Conservation (phyloP, 805 yeast species). For the Barnettozyma botsteinii region DNA sequence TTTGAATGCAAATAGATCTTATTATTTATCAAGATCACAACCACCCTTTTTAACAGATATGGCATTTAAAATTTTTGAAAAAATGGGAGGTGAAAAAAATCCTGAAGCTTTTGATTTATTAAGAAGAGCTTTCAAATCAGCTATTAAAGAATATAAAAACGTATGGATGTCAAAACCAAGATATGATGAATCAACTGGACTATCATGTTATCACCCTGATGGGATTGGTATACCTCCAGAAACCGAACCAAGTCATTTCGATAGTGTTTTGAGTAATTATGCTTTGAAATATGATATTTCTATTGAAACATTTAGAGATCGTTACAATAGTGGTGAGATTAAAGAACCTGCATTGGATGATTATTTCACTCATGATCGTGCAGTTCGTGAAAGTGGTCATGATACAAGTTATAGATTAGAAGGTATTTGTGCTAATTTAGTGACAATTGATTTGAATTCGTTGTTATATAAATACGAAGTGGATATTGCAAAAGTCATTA, state of each 20-base stretch:
- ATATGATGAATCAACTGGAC: conserved; percentile 62
- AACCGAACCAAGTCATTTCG: conserved; percentile 86
- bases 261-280: conserved; percentile 61
- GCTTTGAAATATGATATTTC: conserved; percentile 54
- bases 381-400: conserved; percentile 94
- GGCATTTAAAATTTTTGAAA: conserved; percentile 64
- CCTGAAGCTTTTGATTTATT: conserved; percentile 56
- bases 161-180: conserved; percentile 82
- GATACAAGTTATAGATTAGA: conserved; percentile 90
- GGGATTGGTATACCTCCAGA: conserved; percentile 97
- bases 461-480: conserved; percentile 83
- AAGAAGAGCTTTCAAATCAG: conserved; percentile 60
- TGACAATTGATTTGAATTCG: conserved; percentile 85
- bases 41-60: conserved; percentile 96
- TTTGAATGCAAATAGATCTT: conserved; percentile 88
- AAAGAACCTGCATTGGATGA: conserved; percentile 80
- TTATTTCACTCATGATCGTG: conserved; percentile 86
- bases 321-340: conserved; percentile 62
- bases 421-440: conserved; percentile 82
- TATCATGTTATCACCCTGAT: conserved; percentile 85
- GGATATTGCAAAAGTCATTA: conserved; percentile 68
- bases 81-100: conserved; percentile 43
- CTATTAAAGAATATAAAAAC: conserved; percentile 76
- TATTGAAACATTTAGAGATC: conserved; percentile 57
- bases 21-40: conserved; percentile 87